phyloP scores from a whole-genome alignment of 768 basidiomycete species.

The Auricularia heimuer region DNA sequence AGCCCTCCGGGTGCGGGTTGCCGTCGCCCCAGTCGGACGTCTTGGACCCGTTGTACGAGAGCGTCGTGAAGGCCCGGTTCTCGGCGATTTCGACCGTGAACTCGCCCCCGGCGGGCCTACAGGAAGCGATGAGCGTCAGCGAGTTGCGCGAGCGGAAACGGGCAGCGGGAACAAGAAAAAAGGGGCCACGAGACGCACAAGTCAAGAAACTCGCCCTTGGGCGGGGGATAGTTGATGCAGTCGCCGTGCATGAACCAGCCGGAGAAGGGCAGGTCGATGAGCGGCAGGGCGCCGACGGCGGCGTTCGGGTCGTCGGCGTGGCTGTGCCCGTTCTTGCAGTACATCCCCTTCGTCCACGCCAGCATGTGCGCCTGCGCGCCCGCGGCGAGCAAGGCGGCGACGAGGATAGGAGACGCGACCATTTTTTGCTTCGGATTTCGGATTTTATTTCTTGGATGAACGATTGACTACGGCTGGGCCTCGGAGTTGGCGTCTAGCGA shows the following conservation, averaged over 20 bases:
- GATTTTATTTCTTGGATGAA: too few species aligned
- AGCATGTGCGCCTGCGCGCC: neutral
- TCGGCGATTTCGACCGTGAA: slow-evolving; percentile 7
- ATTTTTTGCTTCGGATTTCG: too few species aligned
- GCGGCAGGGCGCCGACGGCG: neutral
- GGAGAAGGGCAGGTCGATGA: neutral
- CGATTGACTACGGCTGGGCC: too few species aligned
- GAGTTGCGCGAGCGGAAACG: too few species aligned
- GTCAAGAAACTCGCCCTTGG: slow-evolving; percentile 7
- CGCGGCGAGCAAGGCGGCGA: neutral
- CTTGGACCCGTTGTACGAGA: slow-evolving; percentile 2
- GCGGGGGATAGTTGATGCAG: slow-evolving; percentile 5
- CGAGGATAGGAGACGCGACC: neutral
- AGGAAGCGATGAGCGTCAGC: neutral
- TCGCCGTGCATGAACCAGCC: slow-evolving; percentile 4
- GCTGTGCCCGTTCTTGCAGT: neutral
- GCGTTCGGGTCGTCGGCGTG: neutral
- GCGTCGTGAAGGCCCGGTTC: slow-evolving; percentile 5
- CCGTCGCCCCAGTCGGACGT: slow-evolving; percentile 5
- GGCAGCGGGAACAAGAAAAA: too few species aligned
- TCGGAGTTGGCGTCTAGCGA: too few species aligned
- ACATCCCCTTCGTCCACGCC: slow-evolving; percentile 1
- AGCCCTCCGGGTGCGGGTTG: slow-evolving; percentile 4
- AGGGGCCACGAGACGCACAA: neutral
- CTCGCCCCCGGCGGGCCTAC: slow-evolving; percentile 2